Conservation (phyloP, 495 filamentous ascomycete species). For the Aspergillus incahuasiensis region DNA sequence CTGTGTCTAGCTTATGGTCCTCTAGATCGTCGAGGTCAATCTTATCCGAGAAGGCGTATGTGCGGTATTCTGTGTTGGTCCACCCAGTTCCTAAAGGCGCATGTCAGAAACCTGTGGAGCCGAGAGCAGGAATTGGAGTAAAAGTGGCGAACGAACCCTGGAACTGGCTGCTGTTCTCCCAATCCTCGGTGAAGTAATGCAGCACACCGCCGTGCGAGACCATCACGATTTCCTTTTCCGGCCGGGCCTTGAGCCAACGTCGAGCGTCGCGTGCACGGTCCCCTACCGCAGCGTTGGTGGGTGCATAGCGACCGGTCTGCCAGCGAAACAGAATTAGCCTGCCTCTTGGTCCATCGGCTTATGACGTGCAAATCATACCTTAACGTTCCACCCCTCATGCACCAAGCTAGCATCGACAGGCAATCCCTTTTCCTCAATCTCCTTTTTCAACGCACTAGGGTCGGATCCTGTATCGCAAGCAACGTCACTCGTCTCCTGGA, state of each 20-base stretch:
- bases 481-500: constrained; percentile 73
- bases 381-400: constrained; percentile 64
- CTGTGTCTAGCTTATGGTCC: constrained; percentile 38
- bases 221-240: constrained; percentile 60
- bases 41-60: constrained; percentile 60
- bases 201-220: constrained; percentile 69
- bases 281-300: constrained; percentile 53
- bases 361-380: constrained; percentile 32
- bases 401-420: constrained; percentile 62
- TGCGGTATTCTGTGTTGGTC: constrained; percentile 77
- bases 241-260: constrained; percentile 56
- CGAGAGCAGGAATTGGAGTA: too few relatives aligned
- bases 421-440: constrained; percentile 52
- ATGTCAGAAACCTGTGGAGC: neutral
- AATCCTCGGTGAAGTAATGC: constrained; percentile 82
- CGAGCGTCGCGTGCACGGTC: constrained; percentile 61
- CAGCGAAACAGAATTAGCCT: constrained; percentile 1
- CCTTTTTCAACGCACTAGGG: constrained; percentile 50
- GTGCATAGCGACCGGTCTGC: constrained; percentile 50
- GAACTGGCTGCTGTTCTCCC: constrained; percentile 55
- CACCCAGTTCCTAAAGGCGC: constrained; percentile 64
- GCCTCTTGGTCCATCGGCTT: neutral
- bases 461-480: constrained; percentile 76
- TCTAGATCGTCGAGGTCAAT: constrained; percentile 35
- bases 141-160: constrained; percentile 40